Percentiles rank a stretch among this genome's conserved stretches.
Evolutionary conservation across 495 filamentous ascomycete species (phyloP).

Genomic region (Clohesyomyces aquaticus): DNA sequence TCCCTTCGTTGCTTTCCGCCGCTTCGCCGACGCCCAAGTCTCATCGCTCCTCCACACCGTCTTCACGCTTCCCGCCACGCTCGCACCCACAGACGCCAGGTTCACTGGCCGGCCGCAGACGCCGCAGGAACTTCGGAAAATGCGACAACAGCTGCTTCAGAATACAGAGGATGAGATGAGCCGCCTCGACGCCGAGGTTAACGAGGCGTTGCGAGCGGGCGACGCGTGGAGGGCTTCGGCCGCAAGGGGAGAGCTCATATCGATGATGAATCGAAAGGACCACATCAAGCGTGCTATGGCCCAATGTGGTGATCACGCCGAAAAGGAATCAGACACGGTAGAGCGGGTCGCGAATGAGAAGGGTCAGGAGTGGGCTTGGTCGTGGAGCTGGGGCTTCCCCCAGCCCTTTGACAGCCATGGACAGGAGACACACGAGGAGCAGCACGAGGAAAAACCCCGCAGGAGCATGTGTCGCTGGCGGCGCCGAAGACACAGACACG

Average conservation of each 20-base stretch:
- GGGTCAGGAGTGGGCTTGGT: conserved; percentile 32
- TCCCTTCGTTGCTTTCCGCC: conserved; percentile 64
- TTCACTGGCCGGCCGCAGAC: no score
- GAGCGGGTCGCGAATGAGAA: conserved; percentile 24
- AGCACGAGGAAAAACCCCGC: background rate
- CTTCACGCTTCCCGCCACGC: conserved; percentile 50
- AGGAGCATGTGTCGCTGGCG: background rate
- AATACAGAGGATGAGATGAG: background rate
- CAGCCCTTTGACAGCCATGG: conserved; percentile 11
- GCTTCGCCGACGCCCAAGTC: conserved; percentile 63
- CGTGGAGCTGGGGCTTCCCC: conserved; percentile 34
- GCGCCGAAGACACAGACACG: background rate
- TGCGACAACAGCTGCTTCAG: conserved; percentile 21
- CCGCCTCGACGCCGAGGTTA: background rate
- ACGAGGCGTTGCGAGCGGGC: conserved; percentile 6
- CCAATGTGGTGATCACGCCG: no score
- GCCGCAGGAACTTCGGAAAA: conserved; percentile 4
- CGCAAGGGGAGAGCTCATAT: conserved; percentile 8
- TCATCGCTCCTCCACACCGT: conserved; percentile 59
- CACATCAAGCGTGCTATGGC: conserved; percentile 8
- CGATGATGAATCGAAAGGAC: conserved; percentile 3
- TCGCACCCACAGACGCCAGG: conserved; percentile 18
- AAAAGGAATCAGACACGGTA: conserved; percentile 7
- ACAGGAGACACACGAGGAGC: background rate
- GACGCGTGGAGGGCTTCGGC: conserved; percentile 6